Percentiles rank a stretch among this genome's conserved stretches.
phyloP scores from a whole-genome alignment of 2,329 filamentous ascomycete species.

The Neofusicoccum parvum region DNA sequence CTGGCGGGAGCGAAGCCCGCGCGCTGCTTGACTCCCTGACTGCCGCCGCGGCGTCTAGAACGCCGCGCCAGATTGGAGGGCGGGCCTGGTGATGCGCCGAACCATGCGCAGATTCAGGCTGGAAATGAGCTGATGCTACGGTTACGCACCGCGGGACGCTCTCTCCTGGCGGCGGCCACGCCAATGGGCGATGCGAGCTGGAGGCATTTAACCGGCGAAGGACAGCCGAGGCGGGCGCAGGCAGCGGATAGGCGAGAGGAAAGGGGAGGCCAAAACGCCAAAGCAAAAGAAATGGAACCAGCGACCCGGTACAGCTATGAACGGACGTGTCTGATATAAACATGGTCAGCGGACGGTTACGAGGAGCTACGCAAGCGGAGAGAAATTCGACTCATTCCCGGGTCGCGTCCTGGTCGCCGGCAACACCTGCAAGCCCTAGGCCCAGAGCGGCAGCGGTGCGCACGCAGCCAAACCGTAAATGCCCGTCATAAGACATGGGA shows the following conservation, averaged over 20 bases:
- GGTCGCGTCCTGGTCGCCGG: slow-evolving; percentile 20
- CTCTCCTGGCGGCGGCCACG: slow-evolving; percentile 3
- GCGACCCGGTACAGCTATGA: slow-evolving; percentile 16
- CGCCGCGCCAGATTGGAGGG: not conserved
- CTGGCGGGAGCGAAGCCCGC: not conserved
- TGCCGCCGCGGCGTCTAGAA: not conserved
- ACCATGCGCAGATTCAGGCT: slow-evolving; percentile 15
- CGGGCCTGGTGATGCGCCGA: slow-evolving; percentile 12
- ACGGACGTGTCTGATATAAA: slow-evolving; percentile 20
- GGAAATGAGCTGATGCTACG: slow-evolving; percentile 19
- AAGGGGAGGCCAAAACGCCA: slow-evolving; percentile 13
- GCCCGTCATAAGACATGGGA: slow-evolving; percentile 11
- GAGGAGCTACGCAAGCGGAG: slow-evolving; percentile 20
- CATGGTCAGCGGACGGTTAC: slow-evolving; percentile 14
- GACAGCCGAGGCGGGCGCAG: slow-evolving; percentile 2
- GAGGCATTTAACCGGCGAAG: slow-evolving; percentile 12
- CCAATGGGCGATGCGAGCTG: not conserved
- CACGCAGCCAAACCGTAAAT: slow-evolving; percentile 4
- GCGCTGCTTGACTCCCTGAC: not conserved
- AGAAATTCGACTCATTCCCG: slow-evolving; percentile 20
- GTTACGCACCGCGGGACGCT: slow-evolving; percentile 8
- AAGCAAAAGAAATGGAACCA: slow-evolving; percentile 19
- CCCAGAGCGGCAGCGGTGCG: slow-evolving; percentile 7
- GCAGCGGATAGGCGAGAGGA: slow-evolving; percentile 12
- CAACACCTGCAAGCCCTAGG: slow-evolving; percentile 16